Base-by-base conservation (phyloP, 371 early-diverging fungal genomes). In the Smittium mucronatum region DNA sequence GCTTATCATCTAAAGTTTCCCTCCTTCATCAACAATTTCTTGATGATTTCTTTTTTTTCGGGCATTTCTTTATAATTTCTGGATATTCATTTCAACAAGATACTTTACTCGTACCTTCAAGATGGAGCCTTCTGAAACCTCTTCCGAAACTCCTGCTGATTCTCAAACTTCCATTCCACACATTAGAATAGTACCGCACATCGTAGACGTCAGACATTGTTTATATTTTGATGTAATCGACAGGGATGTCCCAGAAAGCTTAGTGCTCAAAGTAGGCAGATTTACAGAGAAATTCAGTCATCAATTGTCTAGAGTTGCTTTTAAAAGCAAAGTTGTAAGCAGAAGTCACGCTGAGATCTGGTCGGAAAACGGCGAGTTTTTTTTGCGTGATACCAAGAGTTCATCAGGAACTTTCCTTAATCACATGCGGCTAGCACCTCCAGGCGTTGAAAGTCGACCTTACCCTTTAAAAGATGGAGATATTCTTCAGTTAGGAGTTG, bases 331-430 rank as follows among this genome's bases (percentile, higher is more conserved):
- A 72, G 97, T 97, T 29, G 95, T 97, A 34, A 87, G 88, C 58
- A 83, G 97, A 69, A 86, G 87, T 31, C 97, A 97, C 73, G 94
- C 94, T 30, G 96, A 97, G 78, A 83, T 97, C 28, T 95, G 92
- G 90, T 78, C 88, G 28, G 87, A 87, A 70, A 78, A 81, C 69
- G 91, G 90, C 29, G 86, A 92, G 89, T 83, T 98, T 36, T 96
- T 81, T 75, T 85, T 96, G 66, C 85, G 89, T 68, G 98, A 98
- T 80, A 92, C 92, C 36, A 92, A 90, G 69, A 91, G 92, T 64
- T 94, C 94, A 8, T 94, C 95, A 26, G 98, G 98, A 28, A 98
- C 98, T 17, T 98, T 96, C 75, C 79, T 96, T 60, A 98, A 98
- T 82, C 90, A 93, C 77, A 85, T 91, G 73, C 82, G 98, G 1